These are phyloP conservation scores for Chrysosporium queenslandicum DNA, from an alignment of 2,329 filamentous ascomycete species.

Conservation along the genomic window DNA sequence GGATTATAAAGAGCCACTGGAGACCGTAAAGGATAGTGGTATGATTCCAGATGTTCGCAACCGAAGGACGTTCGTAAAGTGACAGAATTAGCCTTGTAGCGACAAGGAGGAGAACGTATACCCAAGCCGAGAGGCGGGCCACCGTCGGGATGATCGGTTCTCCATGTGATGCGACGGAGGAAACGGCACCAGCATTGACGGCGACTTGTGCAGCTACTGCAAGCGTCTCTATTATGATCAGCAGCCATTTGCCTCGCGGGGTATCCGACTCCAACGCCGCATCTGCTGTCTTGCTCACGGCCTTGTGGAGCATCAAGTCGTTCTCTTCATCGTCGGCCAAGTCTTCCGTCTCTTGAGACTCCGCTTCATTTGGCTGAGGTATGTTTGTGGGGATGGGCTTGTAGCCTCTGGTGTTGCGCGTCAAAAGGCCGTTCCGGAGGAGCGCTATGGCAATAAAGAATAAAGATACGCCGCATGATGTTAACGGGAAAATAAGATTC, in stretches of 20 bases:
- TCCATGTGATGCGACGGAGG: conserved; percentile 49
- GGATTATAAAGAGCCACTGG: conserved; percentile 67
- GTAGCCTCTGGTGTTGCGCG: conserved; percentile 50
- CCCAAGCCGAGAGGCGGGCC: conserved; percentile 63
- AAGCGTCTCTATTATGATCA: conserved; percentile 64
- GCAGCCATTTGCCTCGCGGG: conserved; percentile 60
- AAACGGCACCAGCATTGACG: conserved; percentile 56
- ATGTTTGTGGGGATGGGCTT: conserved; percentile 36
- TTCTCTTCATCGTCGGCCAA: conserved; percentile 43
- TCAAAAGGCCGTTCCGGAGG: conserved; percentile 44
- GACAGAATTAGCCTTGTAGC: conserved; percentile 59
- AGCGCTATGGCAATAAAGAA: conserved; percentile 53
- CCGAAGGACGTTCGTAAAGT: conserved; percentile 50
- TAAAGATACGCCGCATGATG: conserved; percentile 60
- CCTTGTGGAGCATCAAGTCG: conserved; percentile 46
- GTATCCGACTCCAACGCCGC: conserved; percentile 56
- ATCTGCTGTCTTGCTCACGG: conserved; percentile 41
- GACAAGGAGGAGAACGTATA: conserved; percentile 66
- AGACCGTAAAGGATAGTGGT: conserved; percentile 72
- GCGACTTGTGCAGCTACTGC: conserved; percentile 62
- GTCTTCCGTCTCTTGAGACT: conserved; percentile 47
- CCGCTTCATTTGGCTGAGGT: conserved; percentile 49
- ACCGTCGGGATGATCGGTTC: conserved; percentile 52
- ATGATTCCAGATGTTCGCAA: conserved; percentile 82
- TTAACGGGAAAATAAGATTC: conserved; percentile 66